Conservation (phyloP, 2,329 filamentous ascomycete species). For the Gyromitra esculenta region DNA sequence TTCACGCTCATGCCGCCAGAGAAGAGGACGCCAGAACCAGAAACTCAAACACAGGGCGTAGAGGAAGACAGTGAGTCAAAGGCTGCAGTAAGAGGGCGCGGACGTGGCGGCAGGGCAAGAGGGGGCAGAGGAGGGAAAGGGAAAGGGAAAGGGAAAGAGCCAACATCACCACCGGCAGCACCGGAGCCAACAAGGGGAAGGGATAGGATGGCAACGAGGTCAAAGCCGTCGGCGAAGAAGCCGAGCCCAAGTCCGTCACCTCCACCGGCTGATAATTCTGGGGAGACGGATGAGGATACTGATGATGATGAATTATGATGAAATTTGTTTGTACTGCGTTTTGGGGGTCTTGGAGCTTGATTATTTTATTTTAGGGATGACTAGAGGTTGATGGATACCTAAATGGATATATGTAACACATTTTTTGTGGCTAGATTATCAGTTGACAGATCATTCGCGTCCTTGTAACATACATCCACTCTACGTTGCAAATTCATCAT, state of each 20-base stretch:
- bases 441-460: not conserved
- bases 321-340: not conserved
- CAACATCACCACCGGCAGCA: not conserved
- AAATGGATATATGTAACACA: not conserved
- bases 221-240: slow-evolving; percentile 15
- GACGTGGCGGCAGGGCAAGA: slow-evolving; percentile 9
- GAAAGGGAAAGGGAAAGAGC: slow-evolving; percentile 35
- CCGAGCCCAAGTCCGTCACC: slow-evolving; percentile 10
- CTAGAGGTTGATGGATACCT: not conserved
- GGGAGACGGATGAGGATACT: slow-evolving; percentile 12
- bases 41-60: slow-evolving; percentile 10
- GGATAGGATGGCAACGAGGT: slow-evolving; percentile 30
- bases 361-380: not conserved
- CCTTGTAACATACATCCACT: not conserved
- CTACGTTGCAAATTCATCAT: not conserved
- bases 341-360: slow-evolving; percentile 5
- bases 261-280: not conserved
- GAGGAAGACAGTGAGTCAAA: slow-evolving; percentile 20
- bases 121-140: not conserved
- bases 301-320: slow-evolving; percentile 49
- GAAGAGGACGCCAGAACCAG: slow-evolving; percentile 18
- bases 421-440: not conserved
- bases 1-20: slow-evolving; percentile 32
- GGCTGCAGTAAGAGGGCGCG: slow-evolving; percentile 7
- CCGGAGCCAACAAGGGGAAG: slow-evolving; percentile 4